Base-by-base conservation (phyloP, 495 filamentous ascomycete genomes). In the Elasticomyces elasticus region DNA sequence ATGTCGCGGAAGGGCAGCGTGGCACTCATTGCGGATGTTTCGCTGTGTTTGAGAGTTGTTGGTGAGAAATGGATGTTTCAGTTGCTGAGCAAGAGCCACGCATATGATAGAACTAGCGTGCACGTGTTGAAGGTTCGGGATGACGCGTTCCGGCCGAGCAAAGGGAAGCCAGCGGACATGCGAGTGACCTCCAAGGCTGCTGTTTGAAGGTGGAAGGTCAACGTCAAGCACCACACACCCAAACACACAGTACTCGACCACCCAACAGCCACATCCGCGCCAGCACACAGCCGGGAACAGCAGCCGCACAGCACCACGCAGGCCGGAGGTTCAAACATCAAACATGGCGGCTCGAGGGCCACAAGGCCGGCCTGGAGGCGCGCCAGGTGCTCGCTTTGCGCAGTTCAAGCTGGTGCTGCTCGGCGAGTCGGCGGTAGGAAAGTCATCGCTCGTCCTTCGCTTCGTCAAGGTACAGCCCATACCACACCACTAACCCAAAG, bases 351-450 rank as follows among this genome's bases (percentile, higher is more conserved):
- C 86, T 65, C 77, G 89, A 74, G 76, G 81, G 68, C 79, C 84
- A 68, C 78, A 85, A 69, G 86, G 84, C 69, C 82, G 87, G 59
- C 79, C 79, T 51, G 86, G 86, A 66, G 81, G 76, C 62, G n/a
- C n/a, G n/a, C n/a, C 35, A 15, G 35, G 35, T 17, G 60, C 73
- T 56, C 85, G 90, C 64, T 98, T 98, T 72, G 92, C 92, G 60
- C 92, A 98, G 76, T 98, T 98, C 75, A 98, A 98, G 78, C 82
- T 98, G 64, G 92, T 98, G 54, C 75, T 98, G 64, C 76, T 98
- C 57, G 92, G 92, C 65, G 92, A 98, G 75, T 97, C 92, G 58
- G 92, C 92, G 40, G 92, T 98, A 22, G 92, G 92, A 83, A 96
- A 95, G 90, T 95, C 89, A 75, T 97, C 94, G 46, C 81, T 98